Evolutionary conservation across 2,329 filamentous ascomycete genomes (phyloP), one percentile per base, ranked within the genome.

Genomic region (Leptographium wingfieldii): DNA sequence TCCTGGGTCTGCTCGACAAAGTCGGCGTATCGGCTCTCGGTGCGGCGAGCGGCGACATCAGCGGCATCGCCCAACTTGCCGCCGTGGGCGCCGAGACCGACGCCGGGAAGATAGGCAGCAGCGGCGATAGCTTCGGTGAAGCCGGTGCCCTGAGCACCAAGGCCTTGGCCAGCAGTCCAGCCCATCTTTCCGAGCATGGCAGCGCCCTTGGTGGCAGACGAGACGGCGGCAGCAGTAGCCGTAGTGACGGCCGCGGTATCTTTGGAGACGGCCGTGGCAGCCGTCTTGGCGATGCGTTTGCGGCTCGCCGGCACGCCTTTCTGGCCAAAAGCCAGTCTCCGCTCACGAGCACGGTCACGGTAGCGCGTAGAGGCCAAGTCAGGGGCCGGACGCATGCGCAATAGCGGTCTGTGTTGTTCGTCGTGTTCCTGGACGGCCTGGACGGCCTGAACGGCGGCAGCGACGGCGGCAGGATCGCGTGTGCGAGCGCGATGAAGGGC

Each of bases 131-230:
- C 83, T 57, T 85, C 80, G 0, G 81, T 86, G 52, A 81, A 77
- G 0, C 86, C 86, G 6, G 78, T 77, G 6, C 82, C 83, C 54
- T 80, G 77, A 0, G 80, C 83, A 2, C 86, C 86, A 4, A 89
- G 74, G 0, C 86, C 85, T 60, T 79, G 76, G 10, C 86, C 86
- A 1, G 78, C 75, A 27, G 74, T 82, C 85, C 85, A 89, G 31
- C 86, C 86, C 82, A 88, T 87, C 74, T 88, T 89, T 48, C 83
- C 82, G 48, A 90, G 74, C 67, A 89, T 77, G 3, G 82, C 81
- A 0, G 83, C 83, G 14, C 85, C 85, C 69, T 86, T 88, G 43
- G 69, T 67, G 22, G 63, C 59, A 38, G 73, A 70, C 9, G 68
- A 67, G 19, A 63, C 59, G 9, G 71, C 69, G 19, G 7, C 63